Base-by-base conservation (phyloP, 768 basidiomycete species). In the Rubroboletus pulcherrimus region DNA sequence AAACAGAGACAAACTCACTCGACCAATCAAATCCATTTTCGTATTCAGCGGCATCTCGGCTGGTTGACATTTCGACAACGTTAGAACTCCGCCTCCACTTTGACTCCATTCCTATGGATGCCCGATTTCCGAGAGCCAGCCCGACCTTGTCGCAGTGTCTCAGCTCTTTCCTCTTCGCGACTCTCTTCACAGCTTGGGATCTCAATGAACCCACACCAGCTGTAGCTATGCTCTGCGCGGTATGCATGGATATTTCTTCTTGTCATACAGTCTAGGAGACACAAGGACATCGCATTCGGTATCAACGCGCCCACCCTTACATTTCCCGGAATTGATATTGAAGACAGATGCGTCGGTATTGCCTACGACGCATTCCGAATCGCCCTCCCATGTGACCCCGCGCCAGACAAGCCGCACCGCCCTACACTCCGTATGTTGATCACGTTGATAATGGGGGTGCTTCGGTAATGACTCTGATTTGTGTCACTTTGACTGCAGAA, bases 11-110 rank as follows among this genome's bases (percentile, higher is more conserved):
- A 62, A 53, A 30, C 17, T 7, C 11, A 0, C 1, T 35, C 5
- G 11, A 17, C 56, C 53, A 60, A 60, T 55, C 39, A 44, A 0
- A 48, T 29, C 40, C 6, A 2, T 43, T n/a, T 40, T 12, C 0
- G 33, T 17, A 30, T n/a, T 19, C 34, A 48, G 33, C 45, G 55
- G 49, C 51, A 35, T 30, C 15, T 62, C 52, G 56, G 49, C 49
- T 6, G 12, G 9, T 11, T 43, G 33, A 31, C 29, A 42, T 43
- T 5, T 44, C 21, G 21, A 43, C 24, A 9, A 2, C 15, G 15
- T 30, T 56, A 0, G 0, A 49, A 46, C 59, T 52, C 60, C 60
- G 51, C 54, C 30, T 29, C 1, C 11, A 15, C 15, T 5, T 31
- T 11, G 6, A 31, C 30, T 5, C 44, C n/a, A 5, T 26, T 21